Evolutionary conservation across 2,329 filamentous ascomycete genomes (phyloP).

Genomic region (Aspergillus luchuensis): DNA sequence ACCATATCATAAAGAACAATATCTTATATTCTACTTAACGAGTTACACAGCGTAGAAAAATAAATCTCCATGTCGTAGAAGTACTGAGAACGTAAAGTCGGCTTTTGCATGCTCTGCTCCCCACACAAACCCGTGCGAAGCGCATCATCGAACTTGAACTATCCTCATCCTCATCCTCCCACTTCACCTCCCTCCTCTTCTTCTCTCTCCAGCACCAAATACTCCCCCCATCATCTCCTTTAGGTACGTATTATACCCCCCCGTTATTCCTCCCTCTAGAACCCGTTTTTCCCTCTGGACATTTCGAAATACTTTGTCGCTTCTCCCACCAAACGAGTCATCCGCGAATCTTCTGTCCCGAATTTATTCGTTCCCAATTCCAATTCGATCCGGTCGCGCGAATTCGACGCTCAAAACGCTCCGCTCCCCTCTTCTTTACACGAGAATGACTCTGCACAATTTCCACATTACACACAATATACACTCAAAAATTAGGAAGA

Average conservation of each 20-base stretch:
- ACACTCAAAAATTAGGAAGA: constrained; percentile 1
- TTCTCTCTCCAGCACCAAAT: constrained; percentile 1
- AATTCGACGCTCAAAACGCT: constrained; percentile 8
- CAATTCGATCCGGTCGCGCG: constrained; percentile 3
- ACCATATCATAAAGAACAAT: no score
- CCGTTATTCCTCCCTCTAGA: background rate
- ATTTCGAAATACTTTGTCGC: no score
- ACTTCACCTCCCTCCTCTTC: constrained; percentile 9
- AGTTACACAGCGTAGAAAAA: background rate
- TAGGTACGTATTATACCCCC: background rate
- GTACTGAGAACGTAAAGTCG: constrained; percentile 5
- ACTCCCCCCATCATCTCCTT: constrained; percentile 2
- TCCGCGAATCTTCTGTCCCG: background rate
- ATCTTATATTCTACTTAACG: constrained; percentile 1
- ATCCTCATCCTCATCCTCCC: constrained; percentile 15
- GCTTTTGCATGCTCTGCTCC: constrained; percentile 14
- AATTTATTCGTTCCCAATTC: background rate
- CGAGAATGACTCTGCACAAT: background rate
- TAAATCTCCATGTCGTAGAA: background rate
- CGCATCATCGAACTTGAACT: constrained; percentile 19
- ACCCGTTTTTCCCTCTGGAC: background rate
- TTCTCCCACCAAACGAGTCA: no score
- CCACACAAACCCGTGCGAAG: constrained; percentile 22
- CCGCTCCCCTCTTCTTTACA: background rate
- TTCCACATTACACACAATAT: background rate